phyloP scores from a whole-genome alignment of 495 filamentous ascomycete species.

The Tuber umbilicatum region DNA sequence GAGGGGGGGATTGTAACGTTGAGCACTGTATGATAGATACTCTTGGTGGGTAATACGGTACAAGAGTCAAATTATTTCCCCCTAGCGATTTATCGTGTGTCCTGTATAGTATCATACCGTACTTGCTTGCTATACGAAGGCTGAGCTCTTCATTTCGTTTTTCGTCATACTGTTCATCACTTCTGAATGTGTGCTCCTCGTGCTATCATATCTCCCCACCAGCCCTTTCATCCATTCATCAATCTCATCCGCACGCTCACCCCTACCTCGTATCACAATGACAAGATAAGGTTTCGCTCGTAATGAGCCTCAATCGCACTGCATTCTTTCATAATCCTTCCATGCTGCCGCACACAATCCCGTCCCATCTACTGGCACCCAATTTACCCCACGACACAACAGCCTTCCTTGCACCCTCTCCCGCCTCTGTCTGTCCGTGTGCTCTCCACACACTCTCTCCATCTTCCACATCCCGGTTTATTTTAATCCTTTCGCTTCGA shows the following conservation, averaged over 20 bases:
- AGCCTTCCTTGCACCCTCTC: not conserved
- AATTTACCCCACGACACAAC: no score
- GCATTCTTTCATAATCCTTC: not conserved
- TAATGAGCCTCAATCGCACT: not conserved
- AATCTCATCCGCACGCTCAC: not conserved
- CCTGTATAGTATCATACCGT: no score
- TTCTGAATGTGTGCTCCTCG: not conserved
- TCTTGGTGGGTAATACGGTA: not conserved
- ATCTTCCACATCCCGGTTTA: not conserved
- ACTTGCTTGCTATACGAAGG: not conserved
- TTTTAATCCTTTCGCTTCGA: not conserved
- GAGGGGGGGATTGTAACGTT: not conserved
- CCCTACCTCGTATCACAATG: not conserved
- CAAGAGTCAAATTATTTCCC: not conserved
- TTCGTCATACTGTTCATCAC: not conserved
- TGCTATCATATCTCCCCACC: not conserved
- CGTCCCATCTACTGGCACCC: not conserved
- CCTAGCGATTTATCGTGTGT: not conserved
- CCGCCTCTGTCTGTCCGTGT: not conserved
- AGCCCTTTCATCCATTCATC: not conserved
- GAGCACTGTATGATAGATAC: no score
- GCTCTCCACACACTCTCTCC: not conserved
- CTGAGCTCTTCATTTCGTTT: not conserved
- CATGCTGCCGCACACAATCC: not conserved
- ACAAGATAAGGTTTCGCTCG: not conserved